A percentile compares a stretch with the other conserved stretches of the same genome.
These are phyloP conservation scores for Ogataea naganishii DNA, from an alignment of 805 yeast genomes.

Conservation along the genomic window DNA sequence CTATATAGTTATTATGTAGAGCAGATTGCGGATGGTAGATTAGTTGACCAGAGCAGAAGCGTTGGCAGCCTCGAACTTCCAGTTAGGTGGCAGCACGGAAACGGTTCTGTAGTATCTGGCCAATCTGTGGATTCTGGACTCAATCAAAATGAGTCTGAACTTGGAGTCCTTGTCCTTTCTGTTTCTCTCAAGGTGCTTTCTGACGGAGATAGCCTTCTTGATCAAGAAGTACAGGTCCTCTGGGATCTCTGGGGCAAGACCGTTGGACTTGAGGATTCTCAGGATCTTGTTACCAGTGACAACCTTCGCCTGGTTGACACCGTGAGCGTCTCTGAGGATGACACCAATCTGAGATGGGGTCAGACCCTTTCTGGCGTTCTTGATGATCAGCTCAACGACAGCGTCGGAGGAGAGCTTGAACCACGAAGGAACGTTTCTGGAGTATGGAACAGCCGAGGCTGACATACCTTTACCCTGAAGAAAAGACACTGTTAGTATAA, in stretches of 20 bases:
- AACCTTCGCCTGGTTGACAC: slow-evolving; percentile 95
- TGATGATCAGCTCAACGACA: slow-evolving; percentile 96
- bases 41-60: slow-evolving; percentile 99
- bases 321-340: slow-evolving; percentile 98
- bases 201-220: slow-evolving; percentile 99
- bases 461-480: slow-evolving; percentile 97
- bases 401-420: slow-evolving; percentile 94
- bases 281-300: slow-evolving; percentile 99
- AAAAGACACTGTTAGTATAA: slow-evolving; percentile 31
- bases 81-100: slow-evolving; percentile 98
- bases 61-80: slow-evolving; percentile 99
- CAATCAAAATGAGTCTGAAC: slow-evolving; percentile 99
- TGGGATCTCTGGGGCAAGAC: slow-evolving; percentile 99
- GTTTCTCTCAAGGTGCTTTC: slow-evolving; percentile 99
- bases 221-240: slow-evolving; percentile 99
- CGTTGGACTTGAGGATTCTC: slow-evolving; percentile 98
- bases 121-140: slow-evolving; percentile 99
- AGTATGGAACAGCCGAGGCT: slow-evolving; percentile 98
- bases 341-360: slow-evolving; percentile 99
- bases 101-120: slow-evolving; percentile 99
- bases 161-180: slow-evolving; percentile 99
- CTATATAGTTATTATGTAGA: slow-evolving; percentile 9
- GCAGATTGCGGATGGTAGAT: slow-evolving; percentile 27
- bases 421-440: slow-evolving; percentile 99
- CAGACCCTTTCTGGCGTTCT: slow-evolving; percentile 99